Evolutionary conservation across 2,329 filamentous ascomycete genomes (phyloP).

Genomic region (Xylaria sp.): DNA sequence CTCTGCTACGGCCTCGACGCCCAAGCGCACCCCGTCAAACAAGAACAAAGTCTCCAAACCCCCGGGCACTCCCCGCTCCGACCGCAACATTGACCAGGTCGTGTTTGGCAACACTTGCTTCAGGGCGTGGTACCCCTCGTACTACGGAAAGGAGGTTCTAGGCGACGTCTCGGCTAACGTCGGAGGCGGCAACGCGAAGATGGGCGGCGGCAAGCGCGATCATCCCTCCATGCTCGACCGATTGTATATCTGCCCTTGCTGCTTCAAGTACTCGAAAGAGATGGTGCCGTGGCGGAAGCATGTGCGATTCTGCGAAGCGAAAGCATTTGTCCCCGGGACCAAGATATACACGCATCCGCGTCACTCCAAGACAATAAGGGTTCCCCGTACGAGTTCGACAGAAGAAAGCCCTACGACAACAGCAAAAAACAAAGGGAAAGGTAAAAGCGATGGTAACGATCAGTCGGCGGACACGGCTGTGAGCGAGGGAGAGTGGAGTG

Average conservation of each 20-base stretch:
- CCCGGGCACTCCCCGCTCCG: conserved; percentile 56
- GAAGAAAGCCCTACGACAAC: conserved; percentile 41
- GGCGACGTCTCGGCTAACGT: conserved; percentile 57
- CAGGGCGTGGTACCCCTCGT: conserved; percentile 91
- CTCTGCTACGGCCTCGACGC: conserved; percentile 36
- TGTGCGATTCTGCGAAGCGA: conserved; percentile 66
- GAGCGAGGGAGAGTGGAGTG: conserved; percentile 79
- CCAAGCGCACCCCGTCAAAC: conserved; percentile 41
- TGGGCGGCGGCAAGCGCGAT: conserved; percentile 50
- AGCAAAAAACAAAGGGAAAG: conserved; percentile 54
- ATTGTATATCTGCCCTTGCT: conserved; percentile 89
- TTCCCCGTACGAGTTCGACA: conserved; percentile 39
- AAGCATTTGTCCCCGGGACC: conserved; percentile 67
- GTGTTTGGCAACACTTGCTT: conserved; percentile 86
- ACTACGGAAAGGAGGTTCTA: conserved; percentile 80
- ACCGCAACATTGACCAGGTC: conserved; percentile 87
- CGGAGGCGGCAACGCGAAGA: conserved; percentile 44
- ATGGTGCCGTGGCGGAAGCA: conserved; percentile 69
- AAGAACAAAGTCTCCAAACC: conserved; percentile 39
- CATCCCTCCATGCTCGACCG: conserved; percentile 65
- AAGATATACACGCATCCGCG: conserved; percentile 77
- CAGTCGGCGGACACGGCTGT: conserved; percentile 56
- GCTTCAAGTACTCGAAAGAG: conserved; percentile 88
- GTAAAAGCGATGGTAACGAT: conserved; percentile 47
- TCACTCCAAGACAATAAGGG: conserved; percentile 55